phyloP scores from a whole-genome alignment of 2,329 filamentous ascomycete genomes.

The Claviceps sp. region DNA sequence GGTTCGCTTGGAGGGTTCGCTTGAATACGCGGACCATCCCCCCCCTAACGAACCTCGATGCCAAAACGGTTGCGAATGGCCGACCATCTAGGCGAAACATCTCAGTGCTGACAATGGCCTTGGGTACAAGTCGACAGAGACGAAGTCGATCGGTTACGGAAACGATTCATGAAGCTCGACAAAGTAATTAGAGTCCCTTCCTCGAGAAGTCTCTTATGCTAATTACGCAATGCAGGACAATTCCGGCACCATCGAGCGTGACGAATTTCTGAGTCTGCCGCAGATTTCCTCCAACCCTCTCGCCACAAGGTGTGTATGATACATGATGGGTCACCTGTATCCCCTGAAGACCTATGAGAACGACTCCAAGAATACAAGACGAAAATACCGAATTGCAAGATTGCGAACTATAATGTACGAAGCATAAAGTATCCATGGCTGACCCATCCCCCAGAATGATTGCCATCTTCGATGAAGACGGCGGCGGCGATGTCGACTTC shows the following conservation, averaged over 20 bases:
- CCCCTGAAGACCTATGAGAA: no score
- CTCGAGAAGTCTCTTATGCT: neutral
- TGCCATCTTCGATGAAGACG: slow-evolving; percentile 97
- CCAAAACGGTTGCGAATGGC: no score
- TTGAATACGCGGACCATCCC: no score
- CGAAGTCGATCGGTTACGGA: slow-evolving; percentile 87
- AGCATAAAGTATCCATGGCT: neutral
- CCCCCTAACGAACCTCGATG: no score
- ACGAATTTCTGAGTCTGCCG: slow-evolving; percentile 92
- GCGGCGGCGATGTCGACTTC: slow-evolving; percentile 94
- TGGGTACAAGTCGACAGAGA: slow-evolving; percentile 69
- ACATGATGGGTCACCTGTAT: no score
- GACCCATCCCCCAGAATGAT: slow-evolving; percentile 62
- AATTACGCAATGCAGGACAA: slow-evolving; percentile 53
- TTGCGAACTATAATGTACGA: no score
- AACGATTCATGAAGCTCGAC: slow-evolving; percentile 98
- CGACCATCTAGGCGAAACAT: neutral
- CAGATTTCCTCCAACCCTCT: slow-evolving; percentile 97
- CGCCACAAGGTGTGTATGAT: slow-evolving; percentile 60
- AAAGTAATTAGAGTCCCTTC: slow-evolving; percentile 44
- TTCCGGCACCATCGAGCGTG: slow-evolving; percentile 94
- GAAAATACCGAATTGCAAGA: no score
- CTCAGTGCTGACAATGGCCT: slow-evolving; percentile 5
- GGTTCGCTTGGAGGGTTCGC: no score
- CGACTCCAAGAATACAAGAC: no score